These are phyloP conservation scores for Globisporangium apiculatum DNA, from an alignment of 352 stramenopile species.

Conservation along the genomic window DNA sequence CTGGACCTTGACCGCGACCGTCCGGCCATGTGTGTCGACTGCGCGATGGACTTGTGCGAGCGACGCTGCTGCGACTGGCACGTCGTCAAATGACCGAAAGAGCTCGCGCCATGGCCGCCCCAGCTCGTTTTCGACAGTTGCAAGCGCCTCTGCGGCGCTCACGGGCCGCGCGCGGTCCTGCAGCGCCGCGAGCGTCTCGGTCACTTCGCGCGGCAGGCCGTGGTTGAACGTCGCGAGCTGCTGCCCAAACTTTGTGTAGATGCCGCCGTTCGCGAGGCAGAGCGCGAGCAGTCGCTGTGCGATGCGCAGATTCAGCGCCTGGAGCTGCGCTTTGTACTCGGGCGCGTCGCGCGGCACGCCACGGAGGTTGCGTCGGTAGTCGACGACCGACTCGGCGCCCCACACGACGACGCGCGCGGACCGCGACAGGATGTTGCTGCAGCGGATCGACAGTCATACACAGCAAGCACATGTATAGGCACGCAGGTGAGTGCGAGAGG, in stretches of 20 bases:
- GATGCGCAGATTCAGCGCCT: slow-evolving; percentile 66
- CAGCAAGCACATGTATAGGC: too few species aligned
- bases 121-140: slow-evolving; percentile 58
- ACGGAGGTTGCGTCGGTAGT: slow-evolving; percentile 50
- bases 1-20: slow-evolving; percentile 97
- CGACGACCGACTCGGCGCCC: slow-evolving; percentile 34
- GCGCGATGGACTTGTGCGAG: slow-evolving; percentile 94
- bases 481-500: too few species aligned
- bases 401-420: slow-evolving; percentile 50
- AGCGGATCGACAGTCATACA: not conserved
- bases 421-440: slow-evolving; percentile 53
- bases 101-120: slow-evolving; percentile 69
- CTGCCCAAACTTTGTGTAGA: slow-evolving; percentile 98
- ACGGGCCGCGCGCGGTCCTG: slow-evolving; percentile 90
- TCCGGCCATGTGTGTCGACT: slow-evolving; percentile 79
- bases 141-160: slow-evolving; percentile 34
- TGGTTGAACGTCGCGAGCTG: slow-evolving; percentile 96
- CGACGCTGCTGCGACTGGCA: slow-evolving; percentile 93
- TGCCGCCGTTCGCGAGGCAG: slow-evolving; percentile 91
- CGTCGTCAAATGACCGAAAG: slow-evolving; percentile 87
- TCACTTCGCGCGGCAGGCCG: slow-evolving; percentile 92
- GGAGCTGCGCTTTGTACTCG: slow-evolving; percentile 56
- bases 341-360: slow-evolving; percentile 27
- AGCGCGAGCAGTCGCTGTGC: slow-evolving; percentile 86
- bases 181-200: slow-evolving; percentile 83